These are phyloP conservation scores for Rubia tinctorum DNA, from an alignment of 305 asterid species.

Conservation along the genomic window DNA sequence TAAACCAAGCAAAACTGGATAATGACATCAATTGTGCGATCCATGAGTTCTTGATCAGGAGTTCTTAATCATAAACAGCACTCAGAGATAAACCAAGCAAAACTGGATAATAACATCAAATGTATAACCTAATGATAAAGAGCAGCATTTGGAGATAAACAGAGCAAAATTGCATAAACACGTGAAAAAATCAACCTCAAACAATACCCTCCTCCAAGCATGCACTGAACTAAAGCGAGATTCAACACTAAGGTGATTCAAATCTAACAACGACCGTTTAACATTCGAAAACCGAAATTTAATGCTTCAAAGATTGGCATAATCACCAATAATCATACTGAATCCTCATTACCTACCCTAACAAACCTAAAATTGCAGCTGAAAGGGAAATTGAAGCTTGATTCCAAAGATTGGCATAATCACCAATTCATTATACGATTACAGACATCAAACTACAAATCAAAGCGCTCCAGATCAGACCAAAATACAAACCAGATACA, in stretches of 20 bases:
- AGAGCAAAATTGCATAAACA: background rate
- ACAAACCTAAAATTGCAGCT: background rate
- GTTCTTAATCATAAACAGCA: background rate
- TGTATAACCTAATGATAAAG: background rate
- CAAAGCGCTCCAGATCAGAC: slow-evolving; percentile 3
- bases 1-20: no score
- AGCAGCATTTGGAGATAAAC: background rate
- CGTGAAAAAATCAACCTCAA: background rate
- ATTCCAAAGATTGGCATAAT: background rate
- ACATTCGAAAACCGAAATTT: no score
- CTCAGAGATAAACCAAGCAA: background rate
- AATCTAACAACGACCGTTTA: no score
- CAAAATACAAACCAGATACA: background rate
- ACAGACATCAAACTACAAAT: background rate
- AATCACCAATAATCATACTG: no score
- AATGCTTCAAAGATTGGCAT: no score
- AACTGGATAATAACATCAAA: background rate
- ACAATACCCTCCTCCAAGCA: background rate
- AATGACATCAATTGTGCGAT: background rate
- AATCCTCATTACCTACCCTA: background rate
- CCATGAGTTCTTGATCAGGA: background rate
- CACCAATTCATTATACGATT: background rate
- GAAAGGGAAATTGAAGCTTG: background rate
- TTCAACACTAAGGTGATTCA: no score
- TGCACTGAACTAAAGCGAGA: no score